Base-by-base conservation (phyloP, 495 filamentous ascomycete genomes). In the Xylaria bambusicola region DNA sequence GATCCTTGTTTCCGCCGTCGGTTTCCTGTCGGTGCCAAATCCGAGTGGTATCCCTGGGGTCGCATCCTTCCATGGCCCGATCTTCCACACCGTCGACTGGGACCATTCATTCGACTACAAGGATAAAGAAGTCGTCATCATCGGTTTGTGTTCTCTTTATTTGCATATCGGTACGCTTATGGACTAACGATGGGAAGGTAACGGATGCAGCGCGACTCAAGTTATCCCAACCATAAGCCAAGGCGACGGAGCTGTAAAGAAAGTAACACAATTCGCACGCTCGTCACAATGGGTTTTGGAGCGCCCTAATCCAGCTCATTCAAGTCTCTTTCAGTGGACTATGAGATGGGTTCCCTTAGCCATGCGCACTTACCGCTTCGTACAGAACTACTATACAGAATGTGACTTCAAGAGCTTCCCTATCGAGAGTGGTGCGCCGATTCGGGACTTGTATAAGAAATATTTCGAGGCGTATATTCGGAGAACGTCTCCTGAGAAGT, bases 221-320 rank as follows among this genome's bases (percentile, higher is more conserved):
- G 71, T 78, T 24, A 71, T 80, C 12, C 78, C 78, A 15, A 60
- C 57, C 7, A 56, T 80, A 1, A 63, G 70, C 9, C 60, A 74
- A n/a, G 42, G 61, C 8, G 63, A 69, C 21, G 66, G 63, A 23
- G 44, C 57, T 24, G 82, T 77, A 29, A 84, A 80, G 64, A 85
- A 81, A 8, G 77, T 87, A 5, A 85, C 82, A 0, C 85, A 88
- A 48, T 51, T 88, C 26, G 86, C 87, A 80, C 67, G 86, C 8
- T 81, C 80, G 23, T 82, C 86, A 18, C 86, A 85, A 6, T 88
- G 86, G 86, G 77, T 88, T 0, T 72, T 75, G 2, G 77, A 80
- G 8, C 62, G 67, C 29, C 49, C 62, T 27, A 49, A 62, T n/a
- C 72, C 74, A 17, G 31, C 56, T 7, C 42, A 61, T n/a, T 61